These are phyloP conservation scores for Suillus paluster DNA, from an alignment of 768 basidiomycete species.

Conservation along the genomic window DNA sequence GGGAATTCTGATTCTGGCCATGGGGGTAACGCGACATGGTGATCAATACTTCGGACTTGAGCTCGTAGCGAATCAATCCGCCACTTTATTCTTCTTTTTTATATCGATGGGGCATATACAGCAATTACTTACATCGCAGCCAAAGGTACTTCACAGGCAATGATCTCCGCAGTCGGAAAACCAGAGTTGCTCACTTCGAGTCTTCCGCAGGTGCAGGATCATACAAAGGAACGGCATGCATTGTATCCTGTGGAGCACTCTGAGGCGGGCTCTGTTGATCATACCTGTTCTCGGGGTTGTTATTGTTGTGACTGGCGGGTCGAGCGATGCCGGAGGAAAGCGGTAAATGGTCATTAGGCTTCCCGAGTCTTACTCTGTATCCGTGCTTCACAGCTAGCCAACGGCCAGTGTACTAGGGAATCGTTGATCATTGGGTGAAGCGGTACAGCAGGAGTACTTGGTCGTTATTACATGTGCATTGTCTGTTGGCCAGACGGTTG, in stretches of 20 bases:
- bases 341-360: background rate
- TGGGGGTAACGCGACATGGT: background rate
- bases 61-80: background rate
- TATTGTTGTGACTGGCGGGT: background rate
- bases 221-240: background rate
- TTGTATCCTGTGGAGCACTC: background rate
- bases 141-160: background rate
- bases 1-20: background rate
- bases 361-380: background rate
- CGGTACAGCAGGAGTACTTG: background rate
- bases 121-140: background rate
- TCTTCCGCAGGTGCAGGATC: background rate
- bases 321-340: background rate
- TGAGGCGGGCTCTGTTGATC: background rate
- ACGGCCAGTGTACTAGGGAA: background rate
- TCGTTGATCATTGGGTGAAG: background rate
- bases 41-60: background rate
- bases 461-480: no score
- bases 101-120: slow-evolving; percentile 1
- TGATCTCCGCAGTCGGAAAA: background rate
- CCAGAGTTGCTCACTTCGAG: background rate
- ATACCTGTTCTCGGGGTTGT: background rate
- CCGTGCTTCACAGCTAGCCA: background rate
- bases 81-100: background rate
- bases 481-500: no score